These are phyloP conservation scores for Globisporangium okanoganense DNA, from an alignment of 352 stramenopile species.

Conservation along the genomic window DNA sequence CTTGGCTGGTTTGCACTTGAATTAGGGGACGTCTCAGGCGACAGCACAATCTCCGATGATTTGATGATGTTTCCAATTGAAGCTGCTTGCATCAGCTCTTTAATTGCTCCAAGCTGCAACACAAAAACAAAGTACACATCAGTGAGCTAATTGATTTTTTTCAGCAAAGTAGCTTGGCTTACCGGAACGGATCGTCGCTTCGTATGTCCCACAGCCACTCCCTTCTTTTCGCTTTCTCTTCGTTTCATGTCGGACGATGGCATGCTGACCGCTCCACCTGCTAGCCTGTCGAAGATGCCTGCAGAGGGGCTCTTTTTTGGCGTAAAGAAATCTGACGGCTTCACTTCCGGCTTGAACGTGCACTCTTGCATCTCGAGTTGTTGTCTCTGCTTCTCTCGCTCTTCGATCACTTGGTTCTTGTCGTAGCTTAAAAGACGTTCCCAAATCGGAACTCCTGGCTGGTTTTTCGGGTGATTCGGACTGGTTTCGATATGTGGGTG, in stretches of 20 bases:
- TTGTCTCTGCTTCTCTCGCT: slow-evolving; percentile 69
- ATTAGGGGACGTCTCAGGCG: slow-evolving; percentile 17
- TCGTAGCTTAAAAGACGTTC: slow-evolving; percentile 71
- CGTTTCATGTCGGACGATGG: slow-evolving; percentile 28
- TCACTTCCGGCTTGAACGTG: slow-evolving; percentile 81
- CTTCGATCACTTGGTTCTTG: slow-evolving; percentile 76
- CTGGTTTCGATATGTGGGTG: slow-evolving; percentile 56
- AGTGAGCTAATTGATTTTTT: background rate
- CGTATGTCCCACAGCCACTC: background rate
- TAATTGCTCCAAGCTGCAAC: slow-evolving; percentile 8
- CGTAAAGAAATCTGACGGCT: slow-evolving; percentile 36
- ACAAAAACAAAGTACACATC: background rate
- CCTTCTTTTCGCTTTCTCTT: slow-evolving; percentile 21
- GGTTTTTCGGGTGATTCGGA: slow-evolving; percentile 23
- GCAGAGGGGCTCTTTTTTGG: slow-evolving; percentile 35
- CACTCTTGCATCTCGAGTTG: slow-evolving; percentile 69
- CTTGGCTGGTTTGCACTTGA: slow-evolving; percentile 20
- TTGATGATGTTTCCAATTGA: slow-evolving; percentile 48
- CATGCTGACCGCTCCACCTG: slow-evolving; percentile 23
- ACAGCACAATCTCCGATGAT: slow-evolving; percentile 28
- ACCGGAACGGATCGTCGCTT: slow-evolving; percentile 33
- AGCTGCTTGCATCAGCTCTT: slow-evolving; percentile 17
- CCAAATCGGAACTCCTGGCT: slow-evolving; percentile 56
- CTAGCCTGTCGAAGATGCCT: slow-evolving; percentile 44
- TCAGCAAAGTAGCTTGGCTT: background rate